These are phyloP conservation scores for Trichophyton rubrum DNA, from an alignment of 2,329 filamentous ascomycete genomes.

Conservation along the genomic window DNA sequence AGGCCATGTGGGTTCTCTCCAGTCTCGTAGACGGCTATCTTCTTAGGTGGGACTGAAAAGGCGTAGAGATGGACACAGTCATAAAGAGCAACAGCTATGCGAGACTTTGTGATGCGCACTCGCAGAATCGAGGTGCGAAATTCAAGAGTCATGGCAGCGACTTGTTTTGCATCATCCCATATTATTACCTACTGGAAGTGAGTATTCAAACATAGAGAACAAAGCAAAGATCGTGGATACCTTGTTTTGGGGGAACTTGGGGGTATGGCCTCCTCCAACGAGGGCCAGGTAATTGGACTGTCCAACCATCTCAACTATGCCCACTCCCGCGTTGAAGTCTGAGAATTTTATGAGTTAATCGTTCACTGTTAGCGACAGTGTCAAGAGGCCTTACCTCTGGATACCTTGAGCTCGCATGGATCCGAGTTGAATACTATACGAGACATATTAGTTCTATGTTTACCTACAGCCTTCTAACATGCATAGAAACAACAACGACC, in stretches of 20 bases:
- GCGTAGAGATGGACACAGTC: constrained; percentile 73
- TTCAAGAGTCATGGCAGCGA: constrained; percentile 62
- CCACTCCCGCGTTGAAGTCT: constrained; percentile 74
- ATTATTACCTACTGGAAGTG: constrained; percentile 49
- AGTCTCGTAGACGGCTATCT: constrained; percentile 69
- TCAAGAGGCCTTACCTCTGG: constrained; percentile 37
- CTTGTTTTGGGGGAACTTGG: constrained; percentile 81
- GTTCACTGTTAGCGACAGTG: background rate
- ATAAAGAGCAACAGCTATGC: constrained; percentile 67
- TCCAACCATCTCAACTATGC: constrained; percentile 73
- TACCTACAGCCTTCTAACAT: constrained; percentile 9
- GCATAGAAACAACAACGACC: background rate
- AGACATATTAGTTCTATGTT: constrained; percentile 9
- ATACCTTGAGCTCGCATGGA: constrained; percentile 56
- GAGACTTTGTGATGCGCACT: constrained; percentile 61
- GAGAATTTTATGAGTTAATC: background rate
- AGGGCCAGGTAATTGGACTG: constrained; percentile 77
- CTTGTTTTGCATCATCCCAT: constrained; percentile 77
- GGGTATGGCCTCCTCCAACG: constrained; percentile 73
- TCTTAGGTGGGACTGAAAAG: constrained; percentile 59
- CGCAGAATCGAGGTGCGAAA: constrained; percentile 69
- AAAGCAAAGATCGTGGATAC: constrained; percentile 29
- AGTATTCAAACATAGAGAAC: background rate
- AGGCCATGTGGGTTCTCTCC: constrained; percentile 71
- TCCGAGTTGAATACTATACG: constrained; percentile 57